Evolutionary conservation across 225 moss, liverwort and hornwort genomes (phyloP).

Genomic region (Bryoerythrophyllum caledonicum): DNA sequence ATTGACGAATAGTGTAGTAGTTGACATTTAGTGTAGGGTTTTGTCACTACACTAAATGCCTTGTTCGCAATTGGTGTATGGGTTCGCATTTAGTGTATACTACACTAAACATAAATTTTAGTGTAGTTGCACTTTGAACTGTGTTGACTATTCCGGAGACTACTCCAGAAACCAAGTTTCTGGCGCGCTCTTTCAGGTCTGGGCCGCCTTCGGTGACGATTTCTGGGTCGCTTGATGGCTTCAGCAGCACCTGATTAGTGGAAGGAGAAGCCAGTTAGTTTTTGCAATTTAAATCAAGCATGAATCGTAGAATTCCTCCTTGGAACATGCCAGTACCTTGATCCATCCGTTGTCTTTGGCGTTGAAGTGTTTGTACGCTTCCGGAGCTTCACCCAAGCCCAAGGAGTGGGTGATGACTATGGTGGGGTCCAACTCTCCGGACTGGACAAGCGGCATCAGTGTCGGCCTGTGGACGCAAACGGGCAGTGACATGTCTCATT

Average conservation of each 20-base stretch:
- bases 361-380: conserved; percentile 70
- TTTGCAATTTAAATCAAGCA: no score
- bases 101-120: no score
- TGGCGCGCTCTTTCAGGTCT: conserved; percentile 37
- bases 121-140: conserved; percentile 24
- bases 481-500: no score
- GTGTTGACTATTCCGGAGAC: conserved; percentile 27
- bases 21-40: no score
- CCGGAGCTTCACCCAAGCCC: conserved; percentile 57
- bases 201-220: conserved; percentile 23
- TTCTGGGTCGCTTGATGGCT: conserved; percentile 40
- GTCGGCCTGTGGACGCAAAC: conserved; percentile 36
- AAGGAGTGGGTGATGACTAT: conserved; percentile 65
- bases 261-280: not conserved
- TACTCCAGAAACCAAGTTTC: conserved; percentile 30
- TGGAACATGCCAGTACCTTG: conserved; percentile 40
- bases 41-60: no score
- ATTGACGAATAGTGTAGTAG: no score
- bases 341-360: conserved; percentile 61
- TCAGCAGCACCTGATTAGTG: conserved; percentile 40
- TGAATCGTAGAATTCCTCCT: no score
- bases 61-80: no score
- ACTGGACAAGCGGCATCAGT: conserved; percentile 45
- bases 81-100: no score
- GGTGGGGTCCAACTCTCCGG: conserved; percentile 62